Percentiles rank a stretch among this genome's conserved stretches.
phyloP scores from a whole-genome alignment of 345 rosid species.

The Combretum micranthum region DNA sequence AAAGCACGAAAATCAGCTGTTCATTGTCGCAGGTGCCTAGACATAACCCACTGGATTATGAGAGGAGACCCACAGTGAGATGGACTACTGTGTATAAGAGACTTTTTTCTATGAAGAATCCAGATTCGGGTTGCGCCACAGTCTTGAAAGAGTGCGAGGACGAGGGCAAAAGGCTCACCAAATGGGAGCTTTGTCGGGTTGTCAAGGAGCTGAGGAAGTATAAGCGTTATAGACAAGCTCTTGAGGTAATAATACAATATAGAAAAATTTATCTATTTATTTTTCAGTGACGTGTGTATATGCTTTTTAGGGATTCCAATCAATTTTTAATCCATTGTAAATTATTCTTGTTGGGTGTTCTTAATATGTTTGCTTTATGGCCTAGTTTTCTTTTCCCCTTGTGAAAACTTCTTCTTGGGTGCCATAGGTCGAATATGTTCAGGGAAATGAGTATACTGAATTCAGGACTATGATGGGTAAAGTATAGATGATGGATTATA shows the following conservation, averaged over 20 bases:
- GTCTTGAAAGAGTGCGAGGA: constrained; percentile 71
- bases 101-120: constrained; percentile 68
- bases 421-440: no score
- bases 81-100: constrained; percentile 74
- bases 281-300: no score
- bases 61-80: constrained; percentile 60
- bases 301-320: no score
- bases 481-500: no score
- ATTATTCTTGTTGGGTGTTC: no score
- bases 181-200: constrained; percentile 88
- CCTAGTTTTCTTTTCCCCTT: no score
- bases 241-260: constrained; percentile 45
- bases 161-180: constrained; percentile 54
- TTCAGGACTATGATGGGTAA: no score
- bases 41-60: constrained; percentile 68
- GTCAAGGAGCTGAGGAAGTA: constrained; percentile 86
- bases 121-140: constrained; percentile 59
- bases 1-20: constrained; percentile 15
- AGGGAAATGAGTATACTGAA: no score
- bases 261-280: no score
- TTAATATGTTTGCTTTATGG: no score
- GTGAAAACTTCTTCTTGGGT: no score
- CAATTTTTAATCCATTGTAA: no score
- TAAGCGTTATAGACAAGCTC: constrained; percentile 66
- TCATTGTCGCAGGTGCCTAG: constrained; percentile 57